These are phyloP conservation scores for Solanum tarijense DNA, from an alignment of 257 asterid genomes.

Conservation along the genomic window DNA sequence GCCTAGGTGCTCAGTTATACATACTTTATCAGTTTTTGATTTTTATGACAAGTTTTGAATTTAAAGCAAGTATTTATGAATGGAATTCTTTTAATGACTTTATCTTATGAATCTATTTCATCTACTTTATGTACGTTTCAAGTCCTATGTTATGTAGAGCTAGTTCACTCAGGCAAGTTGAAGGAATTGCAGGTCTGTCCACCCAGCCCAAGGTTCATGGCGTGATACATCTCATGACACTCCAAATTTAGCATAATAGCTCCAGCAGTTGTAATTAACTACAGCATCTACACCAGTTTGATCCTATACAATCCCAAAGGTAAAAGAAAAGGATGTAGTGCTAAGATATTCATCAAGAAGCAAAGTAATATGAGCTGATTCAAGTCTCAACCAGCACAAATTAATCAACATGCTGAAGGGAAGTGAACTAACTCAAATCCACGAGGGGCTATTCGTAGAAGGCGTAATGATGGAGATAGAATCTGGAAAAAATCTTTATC, in stretches of 20 bases:
- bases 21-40: neutral
- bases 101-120: neutral
- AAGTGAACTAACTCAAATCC: slow-evolving; percentile 70
- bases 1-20: neutral
- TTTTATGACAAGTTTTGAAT: neutral
- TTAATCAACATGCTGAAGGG: neutral
- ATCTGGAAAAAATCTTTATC: slow-evolving; percentile 98
- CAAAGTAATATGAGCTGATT: neutral
- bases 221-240: neutral
- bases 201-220: neutral
- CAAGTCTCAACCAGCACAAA: neutral
- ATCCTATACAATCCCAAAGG: neutral
- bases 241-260: neutral
- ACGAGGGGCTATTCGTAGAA: slow-evolving; percentile 94
- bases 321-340: neutral
- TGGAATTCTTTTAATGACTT: neutral
- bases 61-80: neutral
- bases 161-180: neutral
- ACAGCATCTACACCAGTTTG: neutral
- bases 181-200: neutral
- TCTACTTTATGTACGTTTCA: neutral
- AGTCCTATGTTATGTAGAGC: neutral
- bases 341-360: neutral
- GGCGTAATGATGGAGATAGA: slow-evolving; percentile 91
- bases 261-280: neutral